Conservation (phyloP, 83 land plant genomes). For the Diphasiastrum complanatum region DNA sequence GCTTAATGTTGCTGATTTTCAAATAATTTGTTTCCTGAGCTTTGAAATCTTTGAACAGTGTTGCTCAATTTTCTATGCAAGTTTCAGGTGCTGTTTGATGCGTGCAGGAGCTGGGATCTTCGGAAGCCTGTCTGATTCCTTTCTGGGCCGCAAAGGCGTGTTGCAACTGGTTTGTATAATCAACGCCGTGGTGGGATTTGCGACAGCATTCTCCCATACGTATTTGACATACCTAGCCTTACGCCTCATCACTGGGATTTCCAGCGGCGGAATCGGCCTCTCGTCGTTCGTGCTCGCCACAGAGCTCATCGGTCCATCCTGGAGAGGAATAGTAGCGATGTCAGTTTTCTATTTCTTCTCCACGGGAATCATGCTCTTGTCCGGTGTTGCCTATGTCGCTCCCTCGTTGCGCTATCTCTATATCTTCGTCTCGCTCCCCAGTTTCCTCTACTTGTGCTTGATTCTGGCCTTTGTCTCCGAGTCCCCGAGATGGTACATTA, state of each 20-base stretch:
- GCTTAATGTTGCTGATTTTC: no score
- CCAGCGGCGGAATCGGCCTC: neutral
- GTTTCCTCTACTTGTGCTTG: neutral
- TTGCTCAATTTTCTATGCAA: no score
- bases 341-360: neutral
- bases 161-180: neutral
- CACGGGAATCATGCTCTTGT: neutral
- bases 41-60: no score
- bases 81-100: no score
- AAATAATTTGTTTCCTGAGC: no score
- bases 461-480: neutral
- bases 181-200: neutral
- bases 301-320: neutral
- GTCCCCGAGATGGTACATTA: neutral
- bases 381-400: neutral
- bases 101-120: neutral
- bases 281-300: conserved; percentile 2
- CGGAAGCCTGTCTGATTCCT: neutral
- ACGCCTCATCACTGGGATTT: neutral
- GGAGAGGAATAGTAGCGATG: neutral
- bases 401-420: neutral
- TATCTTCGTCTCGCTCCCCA: neutral
- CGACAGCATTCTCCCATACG: neutral
- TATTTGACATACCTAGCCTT: neutral
- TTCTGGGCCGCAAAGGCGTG: neutral